phyloP scores from a whole-genome alignment of 768 basidiomycete species.

The Pholiota conissans region DNA sequence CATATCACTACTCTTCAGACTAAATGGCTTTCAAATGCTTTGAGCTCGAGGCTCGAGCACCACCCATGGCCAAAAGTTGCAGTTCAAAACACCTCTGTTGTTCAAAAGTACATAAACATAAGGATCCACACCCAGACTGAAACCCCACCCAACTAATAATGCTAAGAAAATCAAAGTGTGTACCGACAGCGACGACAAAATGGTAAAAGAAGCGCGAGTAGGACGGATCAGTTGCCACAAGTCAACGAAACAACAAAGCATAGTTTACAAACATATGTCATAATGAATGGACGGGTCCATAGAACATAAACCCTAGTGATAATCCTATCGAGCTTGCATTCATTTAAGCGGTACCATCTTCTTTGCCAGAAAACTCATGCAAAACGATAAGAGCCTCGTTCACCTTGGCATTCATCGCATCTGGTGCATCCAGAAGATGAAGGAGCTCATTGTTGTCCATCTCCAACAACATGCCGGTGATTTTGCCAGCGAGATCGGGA shows the following conservation, averaged over 20 bases:
- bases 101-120: constrained; percentile 48
- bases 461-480: constrained; percentile 98
- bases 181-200: constrained; percentile 20
- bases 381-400: constrained; percentile 88
- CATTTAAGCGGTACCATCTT: constrained; percentile 22
- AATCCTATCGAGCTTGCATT: constrained; percentile 10
- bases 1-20: too few species aligned
- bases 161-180: constrained; percentile 18
- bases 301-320: constrained; percentile 33
- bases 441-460: constrained; percentile 97
- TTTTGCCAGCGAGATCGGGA: constrained; percentile 96
- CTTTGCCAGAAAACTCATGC: constrained; percentile 69
- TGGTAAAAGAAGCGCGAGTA: constrained; percentile 24
- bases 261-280: constrained; percentile 29
- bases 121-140: constrained; percentile 54
- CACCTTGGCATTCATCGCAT: constrained; percentile 88
- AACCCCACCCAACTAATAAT: constrained; percentile 30
- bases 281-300: constrained; percentile 52
- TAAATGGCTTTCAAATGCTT: too few species aligned
- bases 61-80: too few species aligned
- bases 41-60: too few species aligned
- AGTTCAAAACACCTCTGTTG: constrained; percentile 57
- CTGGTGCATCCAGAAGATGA: constrained; percentile 79
- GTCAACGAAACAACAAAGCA: constrained; percentile 31
- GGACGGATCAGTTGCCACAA: constrained; percentile 33